A percentile compares a stretch with the other conserved stretches of the same genome.
These are phyloP conservation scores for Lanzia echinophila DNA, from an alignment of 2,329 filamentous ascomycete genomes.

Conservation along the genomic window DNA sequence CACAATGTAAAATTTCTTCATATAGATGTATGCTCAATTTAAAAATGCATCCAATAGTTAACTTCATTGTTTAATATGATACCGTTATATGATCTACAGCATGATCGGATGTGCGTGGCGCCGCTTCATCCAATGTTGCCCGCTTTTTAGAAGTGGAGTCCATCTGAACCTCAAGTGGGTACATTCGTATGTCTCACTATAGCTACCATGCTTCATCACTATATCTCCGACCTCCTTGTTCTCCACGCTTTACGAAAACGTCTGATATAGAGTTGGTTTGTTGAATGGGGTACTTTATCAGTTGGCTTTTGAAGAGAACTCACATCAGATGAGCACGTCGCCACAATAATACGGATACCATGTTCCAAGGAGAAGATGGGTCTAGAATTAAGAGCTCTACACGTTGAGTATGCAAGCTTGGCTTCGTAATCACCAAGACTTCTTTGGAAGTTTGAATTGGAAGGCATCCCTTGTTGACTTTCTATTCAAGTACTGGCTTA, in stretches of 20 bases:
- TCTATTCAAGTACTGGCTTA: too few species aligned
- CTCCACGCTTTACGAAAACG: neutral
- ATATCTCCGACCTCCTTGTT: neutral
- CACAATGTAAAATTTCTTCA: neutral
- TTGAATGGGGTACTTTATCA: neutral
- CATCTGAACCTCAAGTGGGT: conserved; percentile 8
- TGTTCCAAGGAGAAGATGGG: too few species aligned
- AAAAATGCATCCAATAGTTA: neutral
- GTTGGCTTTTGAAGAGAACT: neutral
- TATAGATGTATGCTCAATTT: neutral
- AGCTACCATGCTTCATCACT: neutral
- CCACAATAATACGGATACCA: neutral
- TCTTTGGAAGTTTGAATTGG: neutral
- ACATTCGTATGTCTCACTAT: too few species aligned
- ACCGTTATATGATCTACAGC: conserved; percentile 8
- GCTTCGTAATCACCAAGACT: too few species aligned
- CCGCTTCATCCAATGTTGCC: conserved; percentile 6
- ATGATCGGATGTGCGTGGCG: neutral
- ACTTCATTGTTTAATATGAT: neutral
- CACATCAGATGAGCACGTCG: neutral
- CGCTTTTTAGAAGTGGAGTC: conserved; percentile 3
- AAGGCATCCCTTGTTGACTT: neutral
- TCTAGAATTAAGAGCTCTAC: too few species aligned
- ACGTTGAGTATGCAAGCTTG: too few species aligned
- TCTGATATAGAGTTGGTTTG: neutral